Conservation (phyloP, 2,329 filamentous ascomycete genomes). For the Ascochyta clinopodiicola region DNA sequence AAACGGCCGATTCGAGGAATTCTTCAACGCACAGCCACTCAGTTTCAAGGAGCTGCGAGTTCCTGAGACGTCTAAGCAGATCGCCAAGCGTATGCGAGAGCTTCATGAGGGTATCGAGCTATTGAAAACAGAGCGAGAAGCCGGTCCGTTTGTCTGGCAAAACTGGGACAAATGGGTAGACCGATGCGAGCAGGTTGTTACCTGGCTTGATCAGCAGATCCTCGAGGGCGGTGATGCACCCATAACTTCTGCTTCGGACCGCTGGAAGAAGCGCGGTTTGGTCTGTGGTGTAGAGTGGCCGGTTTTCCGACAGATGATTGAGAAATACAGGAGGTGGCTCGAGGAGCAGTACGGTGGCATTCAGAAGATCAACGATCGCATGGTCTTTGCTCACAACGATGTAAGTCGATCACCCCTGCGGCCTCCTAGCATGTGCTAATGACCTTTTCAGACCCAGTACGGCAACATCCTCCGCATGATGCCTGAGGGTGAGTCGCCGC, state of each 20-base stretch:
- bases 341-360: slow-evolving; percentile 72
- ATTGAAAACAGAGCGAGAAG: slow-evolving; percentile 75
- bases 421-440: slow-evolving; percentile 15
- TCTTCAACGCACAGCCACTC: slow-evolving; percentile 82
- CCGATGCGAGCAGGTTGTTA: slow-evolving; percentile 67
- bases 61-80: slow-evolving; percentile 84
- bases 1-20: slow-evolving; percentile 96
- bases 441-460: slow-evolving; percentile 81
- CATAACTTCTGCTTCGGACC: slow-evolving; percentile 52
- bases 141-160: slow-evolving; percentile 82
- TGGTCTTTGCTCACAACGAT: slow-evolving; percentile 98
- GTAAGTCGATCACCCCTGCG: slow-evolving; percentile 59
- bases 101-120: slow-evolving; percentile 93
- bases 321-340: slow-evolving; percentile 80
- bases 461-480: slow-evolving; percentile 90
- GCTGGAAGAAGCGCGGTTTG: slow-evolving; percentile 74
- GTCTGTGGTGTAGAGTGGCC: slow-evolving; percentile 87
- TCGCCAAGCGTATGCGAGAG: slow-evolving; percentile 97
- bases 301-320: slow-evolving; percentile 74
- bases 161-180: slow-evolving; percentile 95
- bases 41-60: slow-evolving; percentile 78
- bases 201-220: slow-evolving; percentile 68
- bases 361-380: slow-evolving; percentile 70
- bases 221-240: slow-evolving; percentile 37
- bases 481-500: slow-evolving; percentile 74